Evolutionary conservation across 2,329 filamentous ascomycete genomes (phyloP), one percentile per base, ranked within the genome.

Genomic region (Cercospora sp.): DNA sequence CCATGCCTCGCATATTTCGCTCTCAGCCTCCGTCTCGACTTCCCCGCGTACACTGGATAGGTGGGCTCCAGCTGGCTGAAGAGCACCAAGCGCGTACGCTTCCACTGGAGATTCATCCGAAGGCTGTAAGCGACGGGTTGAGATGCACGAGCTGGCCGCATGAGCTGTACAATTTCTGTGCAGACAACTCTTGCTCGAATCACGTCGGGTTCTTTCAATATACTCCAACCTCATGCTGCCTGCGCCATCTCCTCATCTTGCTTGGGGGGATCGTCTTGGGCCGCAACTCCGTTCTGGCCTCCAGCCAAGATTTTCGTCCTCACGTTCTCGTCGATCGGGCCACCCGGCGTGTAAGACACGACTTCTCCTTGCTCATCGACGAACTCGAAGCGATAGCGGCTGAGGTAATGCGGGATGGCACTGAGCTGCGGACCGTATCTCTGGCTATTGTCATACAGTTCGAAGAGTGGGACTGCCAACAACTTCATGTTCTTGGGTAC

Each of bases 401-500:
- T 97, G 10, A 99, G 87, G 4, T 98, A 86, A 79, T 99, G 95
- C 0, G 95, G 95, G 66, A 99, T 98, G 0, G 95, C 95, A 1
- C 94, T 96, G 16, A 99, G 88, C 79, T 99, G 95, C 4, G 95
- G 95, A 0, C 95, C 95, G 78, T 99, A 99, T 68, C 95, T 87
- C 12, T 90, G 91, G 0, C 93, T 97, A 81, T 99, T 99, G 77
- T 99, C 95, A 83, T 99, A 99, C 45, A 99, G 88, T 82, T 99
- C 95, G 81, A 98, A 98, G 0, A 99, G 86, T 0, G 95, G 95
- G 1, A 99, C 95, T 1, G 95, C 95, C 48, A 99, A 90, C 26
- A 99, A 89, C 80, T 99, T 99, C 95, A 99, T 98, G 82, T 99
- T 99, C 84, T 99, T 99, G 0, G 95, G 95, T 8, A 99, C 95